Percentiles rank a stretch among this genome's conserved stretches.
Evolutionary conservation across 495 filamentous ascomycete species (phyloP).

Genomic region (Darksidea phi): DNA sequence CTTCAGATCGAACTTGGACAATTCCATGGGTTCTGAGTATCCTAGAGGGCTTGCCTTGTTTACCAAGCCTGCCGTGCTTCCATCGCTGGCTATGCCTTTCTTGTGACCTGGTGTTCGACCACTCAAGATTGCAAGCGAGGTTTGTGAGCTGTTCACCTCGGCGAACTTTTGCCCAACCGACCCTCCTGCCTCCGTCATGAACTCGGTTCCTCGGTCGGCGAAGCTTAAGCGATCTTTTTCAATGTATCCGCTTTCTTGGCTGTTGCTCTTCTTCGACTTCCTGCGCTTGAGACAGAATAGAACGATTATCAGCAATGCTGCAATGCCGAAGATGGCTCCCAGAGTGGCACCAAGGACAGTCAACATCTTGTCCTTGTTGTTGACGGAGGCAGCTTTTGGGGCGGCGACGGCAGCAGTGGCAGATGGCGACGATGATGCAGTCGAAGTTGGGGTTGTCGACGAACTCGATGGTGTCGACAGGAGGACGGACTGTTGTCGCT

Average conservation of each 20-base stretch:
- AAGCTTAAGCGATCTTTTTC: slow-evolving; percentile 64
- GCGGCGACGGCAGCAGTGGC: slow-evolving; percentile 28
- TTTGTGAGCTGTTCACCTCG: slow-evolving; percentile 42
- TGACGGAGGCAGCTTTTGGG: slow-evolving; percentile 29
- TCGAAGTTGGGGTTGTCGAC: slow-evolving; percentile 43
- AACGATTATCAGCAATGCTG: slow-evolving; percentile 63
- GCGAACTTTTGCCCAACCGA: slow-evolving; percentile 48
- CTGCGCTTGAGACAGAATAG: slow-evolving; percentile 68
- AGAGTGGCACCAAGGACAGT: slow-evolving; percentile 77
- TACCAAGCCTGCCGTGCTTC: slow-evolving; percentile 41
- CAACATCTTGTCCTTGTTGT: slow-evolving; percentile 46
- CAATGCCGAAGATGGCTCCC: slow-evolving; percentile 71
- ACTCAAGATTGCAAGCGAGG: slow-evolving; percentile 44
- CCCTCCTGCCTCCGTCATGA: slow-evolving; percentile 53
- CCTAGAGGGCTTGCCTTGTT: slow-evolving; percentile 36
- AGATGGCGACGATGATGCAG: slow-evolving; percentile 46
- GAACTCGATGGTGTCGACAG: slow-evolving; percentile 40
- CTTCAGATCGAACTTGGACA: slow-evolving; percentile 38
- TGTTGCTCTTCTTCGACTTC: slow-evolving; percentile 52
- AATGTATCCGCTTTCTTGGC: slow-evolving; percentile 50
- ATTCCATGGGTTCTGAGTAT: slow-evolving; percentile 39
- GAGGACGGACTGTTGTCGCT: slow-evolving; percentile 41
- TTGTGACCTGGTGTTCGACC: slow-evolving; percentile 44
- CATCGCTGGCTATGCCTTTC: slow-evolving; percentile 41
- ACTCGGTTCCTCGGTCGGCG: slow-evolving; percentile 61